Evolutionary conservation across 2,329 filamentous ascomycete species (phyloP).

Genomic region (Scedosporium aurantiacum): DNA sequence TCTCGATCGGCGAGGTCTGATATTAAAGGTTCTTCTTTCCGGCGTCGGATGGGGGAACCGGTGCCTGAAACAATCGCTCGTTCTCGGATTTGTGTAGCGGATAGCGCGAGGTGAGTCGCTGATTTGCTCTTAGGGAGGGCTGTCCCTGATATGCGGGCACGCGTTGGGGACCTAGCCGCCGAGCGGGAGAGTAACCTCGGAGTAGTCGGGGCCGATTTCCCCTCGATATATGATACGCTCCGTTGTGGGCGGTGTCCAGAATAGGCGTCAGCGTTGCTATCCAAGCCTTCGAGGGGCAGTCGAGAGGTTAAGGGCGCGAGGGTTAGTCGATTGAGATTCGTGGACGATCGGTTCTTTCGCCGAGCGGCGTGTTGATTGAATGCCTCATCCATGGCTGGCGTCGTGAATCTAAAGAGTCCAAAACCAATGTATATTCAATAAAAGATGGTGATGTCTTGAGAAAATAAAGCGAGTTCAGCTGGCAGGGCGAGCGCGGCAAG

Average conservation of each 20-base stretch:
- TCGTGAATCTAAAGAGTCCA: neutral
- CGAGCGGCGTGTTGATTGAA: constrained; percentile 49
- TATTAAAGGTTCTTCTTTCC: constrained; percentile 11
- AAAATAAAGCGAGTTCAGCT: neutral
- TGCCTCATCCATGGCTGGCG: constrained; percentile 41
- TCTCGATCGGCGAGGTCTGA: constrained; percentile 39
- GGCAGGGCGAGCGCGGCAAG: neutral
- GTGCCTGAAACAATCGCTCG: constrained; percentile 16
- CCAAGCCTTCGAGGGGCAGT: constrained; percentile 44
- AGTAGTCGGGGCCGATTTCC: constrained; percentile 52
- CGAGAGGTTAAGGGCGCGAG: constrained; percentile 54
- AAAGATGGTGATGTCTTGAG: neutral
- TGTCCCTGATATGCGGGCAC: constrained; percentile 22
- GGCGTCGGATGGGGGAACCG: constrained; percentile 19
- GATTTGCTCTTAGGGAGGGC: constrained; percentile 52
- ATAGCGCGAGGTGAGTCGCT: constrained; percentile 38
- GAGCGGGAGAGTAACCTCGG: constrained; percentile 51
- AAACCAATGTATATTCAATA: neutral
- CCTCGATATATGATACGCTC: constrained; percentile 38
- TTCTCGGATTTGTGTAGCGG: constrained; percentile 13
- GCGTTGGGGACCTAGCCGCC: constrained; percentile 36
- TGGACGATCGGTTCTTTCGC: constrained; percentile 47
- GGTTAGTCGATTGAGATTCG: constrained; percentile 47
- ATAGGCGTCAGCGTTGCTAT: constrained; percentile 29
- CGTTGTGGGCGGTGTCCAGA: constrained; percentile 24